Percentiles rank a stretch among this genome's conserved stretches.
These are phyloP conservation scores for Cytospora piceicola DNA, from an alignment of 2,329 filamentous ascomycete genomes.

Conservation along the genomic window DNA sequence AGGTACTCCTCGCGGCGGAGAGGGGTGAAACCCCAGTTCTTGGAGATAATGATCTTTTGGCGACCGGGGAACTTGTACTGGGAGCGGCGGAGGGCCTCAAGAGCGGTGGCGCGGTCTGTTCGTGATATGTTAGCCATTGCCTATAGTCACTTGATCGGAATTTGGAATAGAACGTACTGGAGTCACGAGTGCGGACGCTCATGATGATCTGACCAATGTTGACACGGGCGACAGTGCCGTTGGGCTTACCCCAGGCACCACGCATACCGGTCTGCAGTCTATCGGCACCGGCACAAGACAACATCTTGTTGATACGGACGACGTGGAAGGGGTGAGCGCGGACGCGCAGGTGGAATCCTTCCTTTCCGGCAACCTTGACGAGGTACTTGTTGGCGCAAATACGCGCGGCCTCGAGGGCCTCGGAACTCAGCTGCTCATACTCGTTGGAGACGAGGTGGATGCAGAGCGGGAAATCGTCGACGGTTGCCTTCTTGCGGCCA, in stretches of 20 bases:
- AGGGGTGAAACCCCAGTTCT: conserved; percentile 99
- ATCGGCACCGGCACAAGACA: conserved; percentile 99
- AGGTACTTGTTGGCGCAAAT: conserved; percentile 99
- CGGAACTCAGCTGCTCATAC: conserved; percentile 99
- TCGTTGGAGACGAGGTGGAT: conserved; percentile 99
- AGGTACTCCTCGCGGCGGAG: conserved; percentile 97
- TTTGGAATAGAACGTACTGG: conserved; percentile 60
- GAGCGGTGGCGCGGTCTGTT: conserved; percentile 82
- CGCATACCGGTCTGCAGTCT: conserved; percentile 99
- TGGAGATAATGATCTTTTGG: conserved; percentile 99
- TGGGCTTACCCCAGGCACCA: conserved; percentile 99
- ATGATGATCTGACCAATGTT: conserved; percentile 99
- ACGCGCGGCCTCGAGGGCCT: conserved; percentile 99
- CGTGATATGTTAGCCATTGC: conserved; percentile 35
- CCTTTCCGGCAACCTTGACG: conserved; percentile 73
- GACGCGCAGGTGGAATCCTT: conserved; percentile 74
- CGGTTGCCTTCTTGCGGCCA: conserved; percentile 96
- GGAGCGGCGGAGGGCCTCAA: conserved; percentile 97
- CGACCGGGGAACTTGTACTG: conserved; percentile 99
- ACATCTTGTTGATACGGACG: conserved; percentile 99
- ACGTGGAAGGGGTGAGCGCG: conserved; percentile 99
- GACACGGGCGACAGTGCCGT: conserved; percentile 98
- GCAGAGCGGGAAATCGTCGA: conserved; percentile 99
- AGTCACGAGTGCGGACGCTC: conserved; percentile 95
- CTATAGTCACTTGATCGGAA: background rate